Evolutionary conservation across 352 stramenopile species (phyloP).

Genomic region (Globisporangium ultimum): DNA sequence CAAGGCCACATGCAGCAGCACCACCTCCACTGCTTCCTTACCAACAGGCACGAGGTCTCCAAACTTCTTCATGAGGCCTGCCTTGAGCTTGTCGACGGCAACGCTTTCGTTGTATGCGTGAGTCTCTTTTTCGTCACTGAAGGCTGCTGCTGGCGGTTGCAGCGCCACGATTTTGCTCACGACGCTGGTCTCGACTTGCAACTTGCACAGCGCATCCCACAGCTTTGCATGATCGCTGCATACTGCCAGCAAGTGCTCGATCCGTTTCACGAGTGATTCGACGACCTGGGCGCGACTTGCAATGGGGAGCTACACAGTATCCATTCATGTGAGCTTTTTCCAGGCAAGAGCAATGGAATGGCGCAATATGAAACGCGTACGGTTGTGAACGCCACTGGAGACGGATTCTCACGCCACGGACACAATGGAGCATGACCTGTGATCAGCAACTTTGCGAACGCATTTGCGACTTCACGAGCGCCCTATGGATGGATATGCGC

Average conservation of each 20-base stretch:
- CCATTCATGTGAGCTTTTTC: conserved; percentile 10
- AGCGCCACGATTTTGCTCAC: conserved; percentile 1
- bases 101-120: not conserved
- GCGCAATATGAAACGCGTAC: conserved; percentile 19
- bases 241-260: conserved; percentile 8
- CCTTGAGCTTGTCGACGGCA: not conserved
- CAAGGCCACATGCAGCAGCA: conserved; percentile 25
- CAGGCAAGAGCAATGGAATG: not conserved
- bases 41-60: not conserved
- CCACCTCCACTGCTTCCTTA: conserved; percentile 7
- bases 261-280: conserved; percentile 5
- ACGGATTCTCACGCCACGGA: conserved; percentile 61
- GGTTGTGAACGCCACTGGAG: conserved; percentile 44
- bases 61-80: conserved; percentile 11
- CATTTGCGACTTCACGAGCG: conserved; percentile 27
- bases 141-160: not conserved
- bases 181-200: not conserved
- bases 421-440: conserved; percentile 40
- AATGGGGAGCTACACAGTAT: conserved; percentile 32
- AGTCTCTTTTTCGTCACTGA: not conserved
- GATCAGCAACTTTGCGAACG: conserved; percentile 39
- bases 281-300: conserved; percentile 19
- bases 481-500: conserved; percentile 12
- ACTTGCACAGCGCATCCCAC: not conserved
- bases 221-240: not conserved